phyloP scores from a whole-genome alignment of 225 moss, liverwort and hornwort genomes.

The Physcomitrium patens region DNA sequence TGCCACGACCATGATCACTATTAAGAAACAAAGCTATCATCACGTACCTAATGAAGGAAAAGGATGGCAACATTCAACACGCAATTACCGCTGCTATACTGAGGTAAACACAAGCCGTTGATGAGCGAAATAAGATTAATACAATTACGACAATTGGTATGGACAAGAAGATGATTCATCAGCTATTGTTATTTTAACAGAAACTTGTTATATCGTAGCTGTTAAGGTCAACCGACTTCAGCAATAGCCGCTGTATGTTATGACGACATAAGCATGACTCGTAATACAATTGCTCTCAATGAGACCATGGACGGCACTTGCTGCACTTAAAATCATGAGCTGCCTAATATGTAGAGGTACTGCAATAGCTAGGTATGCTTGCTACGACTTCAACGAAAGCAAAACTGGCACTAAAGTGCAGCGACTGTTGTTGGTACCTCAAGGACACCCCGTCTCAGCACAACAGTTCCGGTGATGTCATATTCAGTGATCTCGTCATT shows the following conservation, averaged over 20 bases:
- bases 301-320: too few species aligned
- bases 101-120: too few species aligned
- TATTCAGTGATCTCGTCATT: not conserved
- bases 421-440: slow-evolving; percentile 25
- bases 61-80: not conserved
- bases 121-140: too few species aligned
- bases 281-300: not conserved
- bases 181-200: not conserved
- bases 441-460: slow-evolving; percentile 30
- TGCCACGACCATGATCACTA: not conserved
- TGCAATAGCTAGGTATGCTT: not conserved
- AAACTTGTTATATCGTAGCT: not conserved
- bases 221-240: too few species aligned
- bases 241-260: slow-evolving; percentile 20
- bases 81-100: not conserved
- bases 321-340: not conserved
- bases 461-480: not conserved
- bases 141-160: too few species aligned
- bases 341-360: not conserved
- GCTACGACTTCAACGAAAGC: not conserved
- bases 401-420: not conserved
- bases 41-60: not conserved
- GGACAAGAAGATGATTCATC: not conserved
- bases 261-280: not conserved
- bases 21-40: not conserved